Evolutionary conservation across 2,329 filamentous ascomycete species (phyloP), one percentile per base, ranked within the genome.

Genomic region (Pestalotiopsis sp.): DNA sequence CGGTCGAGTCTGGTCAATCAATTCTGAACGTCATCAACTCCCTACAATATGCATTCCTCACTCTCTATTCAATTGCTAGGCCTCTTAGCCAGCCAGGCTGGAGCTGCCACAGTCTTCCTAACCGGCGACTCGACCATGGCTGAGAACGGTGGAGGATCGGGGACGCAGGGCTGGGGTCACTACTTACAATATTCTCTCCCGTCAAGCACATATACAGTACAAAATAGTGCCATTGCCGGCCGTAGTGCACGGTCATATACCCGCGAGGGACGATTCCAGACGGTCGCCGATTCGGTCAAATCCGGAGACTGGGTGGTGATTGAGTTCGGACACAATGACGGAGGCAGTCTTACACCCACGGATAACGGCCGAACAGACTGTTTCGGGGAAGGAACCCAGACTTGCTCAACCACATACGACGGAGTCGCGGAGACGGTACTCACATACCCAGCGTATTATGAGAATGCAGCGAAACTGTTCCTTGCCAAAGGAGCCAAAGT

Each of bases 291-390:
- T 39, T 73, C 81, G 2, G 81, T 92, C 26, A 71, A 85, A 73
- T 67, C 81, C 1, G 88, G 88, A 39, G 90, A 92, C 77, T 89
- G 87, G 77, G 89, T 92, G 1, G 81, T 92, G 65, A 91, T 92
- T 65, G 90, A 92, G 73, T 91, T 92, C 73, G 90, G 91, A 0
- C 90, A 92, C 81, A 93, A 93, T 72, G 91, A 92, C 71, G 90
- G 89, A 24, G 89, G 89, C 1, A 84, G 84, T 0, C 79, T 89
- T 1, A 77, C 76, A 20, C 65, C 70, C 1, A 84, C 77, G 13
- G 90, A 92, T 76, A 91, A 91, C 71, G 86, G 86, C 0, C 84
- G 89, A 14, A 86, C 85, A 1, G 88, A 87, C 71, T 92, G 90
- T 68, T 78, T 77, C 2, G 88, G 88, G 2, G 78, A 82, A 0